Conservation (phyloP, 2,329 filamentous ascomycete species). For the Coniochaeta sp. region DNA sequence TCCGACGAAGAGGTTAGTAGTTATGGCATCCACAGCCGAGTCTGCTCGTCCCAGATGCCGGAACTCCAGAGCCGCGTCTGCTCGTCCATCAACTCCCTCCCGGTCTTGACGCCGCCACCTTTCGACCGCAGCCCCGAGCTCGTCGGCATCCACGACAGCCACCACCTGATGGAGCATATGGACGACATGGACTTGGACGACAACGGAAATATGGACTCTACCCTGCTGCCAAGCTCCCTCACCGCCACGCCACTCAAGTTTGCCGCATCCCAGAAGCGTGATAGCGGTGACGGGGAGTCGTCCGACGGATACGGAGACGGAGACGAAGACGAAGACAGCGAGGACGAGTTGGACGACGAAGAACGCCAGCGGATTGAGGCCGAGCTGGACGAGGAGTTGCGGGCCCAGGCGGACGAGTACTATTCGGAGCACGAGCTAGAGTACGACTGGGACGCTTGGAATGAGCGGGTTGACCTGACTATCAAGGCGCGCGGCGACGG, state of each 20-base stretch:
- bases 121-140: background rate
- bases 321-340: slow-evolving; percentile 6
- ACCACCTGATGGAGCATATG: background rate
- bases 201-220: slow-evolving; percentile 6
- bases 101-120: background rate
- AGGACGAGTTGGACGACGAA: slow-evolving; percentile 5
- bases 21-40: background rate
- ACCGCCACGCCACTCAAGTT: background rate
- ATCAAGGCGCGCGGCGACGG: background rate
- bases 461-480: background rate
- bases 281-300: background rate
- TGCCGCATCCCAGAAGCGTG: background rate
- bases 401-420: background rate
- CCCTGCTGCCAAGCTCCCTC: background rate
- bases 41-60: background rate
- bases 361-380: slow-evolving; percentile 14
- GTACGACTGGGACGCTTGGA: slow-evolving; percentile 4
- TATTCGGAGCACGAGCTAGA: slow-evolving; percentile 5
- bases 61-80: background rate
- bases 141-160: background rate
- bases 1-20: background rate
- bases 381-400: slow-evolving; percentile 6
- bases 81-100: background rate
- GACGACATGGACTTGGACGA: slow-evolving; percentile 13
- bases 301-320: too few relatives aligned